Evolutionary conservation across 805 yeast genomes (phyloP).

Genomic region (Saturnispora sekii): DNA sequence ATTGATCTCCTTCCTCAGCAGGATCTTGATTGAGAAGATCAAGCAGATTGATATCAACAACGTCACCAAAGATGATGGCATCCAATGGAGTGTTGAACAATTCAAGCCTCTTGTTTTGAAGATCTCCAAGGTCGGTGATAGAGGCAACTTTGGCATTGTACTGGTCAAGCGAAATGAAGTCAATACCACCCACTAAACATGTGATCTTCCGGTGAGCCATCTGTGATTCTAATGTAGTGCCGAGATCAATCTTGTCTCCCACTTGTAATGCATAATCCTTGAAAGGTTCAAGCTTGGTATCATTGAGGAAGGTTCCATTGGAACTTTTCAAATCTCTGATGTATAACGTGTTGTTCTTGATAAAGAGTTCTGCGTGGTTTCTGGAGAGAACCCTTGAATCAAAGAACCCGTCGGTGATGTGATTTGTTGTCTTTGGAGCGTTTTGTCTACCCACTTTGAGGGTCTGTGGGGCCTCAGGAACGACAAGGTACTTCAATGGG

Average conservation of each 20-base stretch:
- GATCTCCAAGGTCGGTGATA: conserved; percentile 20
- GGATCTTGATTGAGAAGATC: conserved; percentile 6
- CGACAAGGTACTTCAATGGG: conserved; percentile 61
- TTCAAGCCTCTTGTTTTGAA: conserved; percentile 21
- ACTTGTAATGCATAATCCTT: conserved; percentile 55
- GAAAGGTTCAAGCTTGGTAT: conserved; percentile 52
- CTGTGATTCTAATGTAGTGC: conserved; percentile 72
- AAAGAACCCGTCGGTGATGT: conserved; percentile 79
- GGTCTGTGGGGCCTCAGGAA: conserved; percentile 77
- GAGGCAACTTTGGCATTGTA: conserved; percentile 20
- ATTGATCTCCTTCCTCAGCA: conserved; percentile 18
- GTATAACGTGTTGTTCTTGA: conserved; percentile 53
- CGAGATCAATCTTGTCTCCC: conserved; percentile 88
- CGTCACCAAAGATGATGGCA: conserved; percentile 29
- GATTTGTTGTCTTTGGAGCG: conserved; percentile 48
- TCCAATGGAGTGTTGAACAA: conserved; percentile 28
- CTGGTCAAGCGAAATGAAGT: conserved; percentile 38
- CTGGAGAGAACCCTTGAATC: conserved; percentile 89
- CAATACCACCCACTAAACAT: conserved; percentile 69
- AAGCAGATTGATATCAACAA: conserved; percentile 20
- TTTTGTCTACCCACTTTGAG: conserved; percentile 87
- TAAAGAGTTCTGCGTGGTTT: conserved; percentile 85
- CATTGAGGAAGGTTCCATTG: conserved; percentile 91
- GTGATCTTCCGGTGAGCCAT: conserved; percentile 78
- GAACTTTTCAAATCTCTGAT: conserved; percentile 83